These are phyloP conservation scores for Lepidopterella palustris DNA, from an alignment of 495 filamentous ascomycete genomes.

Conservation along the genomic window DNA sequence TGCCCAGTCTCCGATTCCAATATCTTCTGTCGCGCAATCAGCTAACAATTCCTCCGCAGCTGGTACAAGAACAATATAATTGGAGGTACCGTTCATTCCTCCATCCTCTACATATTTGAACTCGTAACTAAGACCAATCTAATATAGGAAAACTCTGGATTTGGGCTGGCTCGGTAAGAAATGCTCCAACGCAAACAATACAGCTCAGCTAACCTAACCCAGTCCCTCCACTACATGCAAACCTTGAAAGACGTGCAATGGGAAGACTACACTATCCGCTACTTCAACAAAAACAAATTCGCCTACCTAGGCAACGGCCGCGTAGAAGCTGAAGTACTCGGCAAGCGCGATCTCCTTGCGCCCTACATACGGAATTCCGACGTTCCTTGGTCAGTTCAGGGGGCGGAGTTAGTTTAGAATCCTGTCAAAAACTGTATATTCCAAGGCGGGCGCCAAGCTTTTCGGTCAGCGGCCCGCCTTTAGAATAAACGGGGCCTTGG, in stretches of 20 bases:
- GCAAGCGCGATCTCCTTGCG: background rate
- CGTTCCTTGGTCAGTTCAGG: conserved; percentile 7
- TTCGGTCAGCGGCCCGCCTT: no score
- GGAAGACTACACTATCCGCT: conserved; percentile 12
- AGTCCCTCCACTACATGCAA: conserved; percentile 14
- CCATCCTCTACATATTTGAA: no score
- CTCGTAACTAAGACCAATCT: no score
- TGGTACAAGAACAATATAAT: conserved; percentile 17
- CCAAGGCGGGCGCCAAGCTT: no score
- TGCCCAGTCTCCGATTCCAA: no score
- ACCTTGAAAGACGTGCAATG: conserved; percentile 8
- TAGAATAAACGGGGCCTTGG: no score
- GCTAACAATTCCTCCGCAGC: no score
- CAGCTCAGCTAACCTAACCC: background rate
- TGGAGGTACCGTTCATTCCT: no score
- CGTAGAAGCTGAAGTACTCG: conserved; percentile 3
- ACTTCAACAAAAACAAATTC: conserved; percentile 4
- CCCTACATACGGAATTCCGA: conserved; percentile 4
- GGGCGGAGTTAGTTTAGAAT: no score
- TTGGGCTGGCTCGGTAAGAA: conserved; percentile 8
- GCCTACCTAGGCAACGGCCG: conserved; percentile 10
- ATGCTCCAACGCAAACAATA: background rate
- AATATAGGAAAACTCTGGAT: conserved; percentile 14
- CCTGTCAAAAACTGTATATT: no score
- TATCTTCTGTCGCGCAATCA: no score